Conservation (phyloP, 352 stramenopile species). For the Phytophthora ramorum region DNA sequence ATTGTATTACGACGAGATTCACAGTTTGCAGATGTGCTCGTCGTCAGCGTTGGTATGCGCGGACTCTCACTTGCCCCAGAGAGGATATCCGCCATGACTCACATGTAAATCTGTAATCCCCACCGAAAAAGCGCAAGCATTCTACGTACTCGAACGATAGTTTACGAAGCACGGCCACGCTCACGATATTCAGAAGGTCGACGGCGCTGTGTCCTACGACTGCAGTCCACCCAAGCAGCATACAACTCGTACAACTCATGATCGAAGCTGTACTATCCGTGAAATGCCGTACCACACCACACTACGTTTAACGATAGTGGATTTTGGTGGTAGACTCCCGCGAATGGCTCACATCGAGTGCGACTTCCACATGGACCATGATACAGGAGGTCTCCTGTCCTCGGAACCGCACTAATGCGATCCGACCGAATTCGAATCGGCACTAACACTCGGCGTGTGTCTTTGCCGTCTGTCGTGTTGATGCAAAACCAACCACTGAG, state of each 20-base stretch:
- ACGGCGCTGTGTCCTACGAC: slow-evolving; percentile 14
- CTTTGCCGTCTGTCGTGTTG: background rate
- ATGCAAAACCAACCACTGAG: slow-evolving; percentile 5
- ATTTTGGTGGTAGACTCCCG: slow-evolving; percentile 15
- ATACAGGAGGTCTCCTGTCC: background rate
- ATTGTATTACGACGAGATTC: background rate
- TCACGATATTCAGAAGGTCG: slow-evolving; percentile 2
- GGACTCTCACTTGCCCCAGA: slow-evolving; percentile 1
- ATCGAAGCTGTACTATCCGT: background rate
- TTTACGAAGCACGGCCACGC: background rate
- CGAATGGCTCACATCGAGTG: slow-evolving; percentile 16
- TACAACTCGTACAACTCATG: slow-evolving; percentile 1
- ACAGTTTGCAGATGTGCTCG: background rate
- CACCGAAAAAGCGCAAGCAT: background rate
- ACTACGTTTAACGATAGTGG: slow-evolving; percentile 9
- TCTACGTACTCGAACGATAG: background rate
- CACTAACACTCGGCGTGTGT: slow-evolving; percentile 14
- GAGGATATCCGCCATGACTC: background rate
- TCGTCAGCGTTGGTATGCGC: slow-evolving; percentile 6
- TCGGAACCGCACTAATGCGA: slow-evolving; percentile 4
- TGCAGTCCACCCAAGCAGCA: slow-evolving; percentile 2
- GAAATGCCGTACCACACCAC: background rate
- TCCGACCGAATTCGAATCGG: slow-evolving; percentile 25
- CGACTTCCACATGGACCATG: slow-evolving; percentile 2
- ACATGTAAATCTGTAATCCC: background rate